Conservation (phyloP, 257 asterid genomes). For the Nyctanthes arbortristis region DNA sequence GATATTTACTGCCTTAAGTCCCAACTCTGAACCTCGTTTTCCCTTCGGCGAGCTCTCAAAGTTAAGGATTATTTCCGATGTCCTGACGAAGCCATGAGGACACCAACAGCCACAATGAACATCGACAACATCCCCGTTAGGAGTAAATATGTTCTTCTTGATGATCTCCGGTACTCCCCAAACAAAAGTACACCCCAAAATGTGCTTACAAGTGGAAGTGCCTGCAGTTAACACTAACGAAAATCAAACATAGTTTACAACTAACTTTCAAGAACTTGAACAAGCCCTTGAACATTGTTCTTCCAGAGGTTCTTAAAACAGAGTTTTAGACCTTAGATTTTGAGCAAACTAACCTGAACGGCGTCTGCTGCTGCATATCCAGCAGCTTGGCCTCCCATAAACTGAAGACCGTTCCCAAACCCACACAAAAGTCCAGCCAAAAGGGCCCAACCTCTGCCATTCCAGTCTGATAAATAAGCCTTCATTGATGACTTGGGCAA, state of each 20-base stretch:
- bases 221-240: slow-evolving; percentile 42
- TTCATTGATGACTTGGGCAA: slow-evolving; percentile 72
- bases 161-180: slow-evolving; percentile 83
- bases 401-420: slow-evolving; percentile 94
- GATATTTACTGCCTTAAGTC: too few relatives aligned
- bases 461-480: slow-evolving; percentile 75
- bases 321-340: too few relatives aligned
- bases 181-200: slow-evolving; percentile 83
- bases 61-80: slow-evolving; percentile 48
- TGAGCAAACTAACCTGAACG: slow-evolving; percentile 64
- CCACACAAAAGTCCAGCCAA: slow-evolving; percentile 92
- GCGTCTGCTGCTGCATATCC: slow-evolving; percentile 99
- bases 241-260: neutral
- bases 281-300: neutral
- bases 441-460: slow-evolving; percentile 92
- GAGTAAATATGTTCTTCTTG: slow-evolving; percentile 62
- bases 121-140: slow-evolving; percentile 70
- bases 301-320: too few relatives aligned
- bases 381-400: slow-evolving; percentile 99
- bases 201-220: slow-evolving; percentile 92
- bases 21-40: neutral
- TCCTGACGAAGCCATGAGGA: slow-evolving; percentile 91
- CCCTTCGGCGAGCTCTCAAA: neutral
- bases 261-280: neutral
- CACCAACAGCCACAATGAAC: slow-evolving; percentile 80